A percentile compares a stretch with the other conserved stretches of the same genome.
Evolutionary conservation across 139 green algal genomes (phyloP).

Genomic region (Ettlia oleoabundans): DNA sequence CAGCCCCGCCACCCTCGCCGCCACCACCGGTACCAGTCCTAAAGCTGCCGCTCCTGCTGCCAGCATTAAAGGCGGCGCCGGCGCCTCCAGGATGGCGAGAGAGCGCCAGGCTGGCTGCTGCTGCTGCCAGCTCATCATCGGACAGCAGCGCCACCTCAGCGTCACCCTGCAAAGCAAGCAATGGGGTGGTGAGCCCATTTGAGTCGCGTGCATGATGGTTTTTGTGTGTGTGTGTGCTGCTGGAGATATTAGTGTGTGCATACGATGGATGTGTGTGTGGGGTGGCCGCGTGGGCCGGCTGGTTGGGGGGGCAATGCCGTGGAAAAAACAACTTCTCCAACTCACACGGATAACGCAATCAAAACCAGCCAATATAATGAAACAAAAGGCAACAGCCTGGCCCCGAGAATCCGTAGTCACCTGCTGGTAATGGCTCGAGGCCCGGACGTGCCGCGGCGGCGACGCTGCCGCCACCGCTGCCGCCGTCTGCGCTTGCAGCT

Average conservation of each 20-base stretch:
- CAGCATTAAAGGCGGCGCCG: not conserved
- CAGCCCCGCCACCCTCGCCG: not conserved
- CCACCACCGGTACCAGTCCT: not conserved
- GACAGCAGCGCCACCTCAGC: conserved; percentile 28
- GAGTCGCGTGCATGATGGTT: too few species aligned
- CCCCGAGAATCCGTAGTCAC: too few species aligned
- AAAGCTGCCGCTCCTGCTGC: too few species aligned
- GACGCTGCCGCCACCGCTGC: not conserved
- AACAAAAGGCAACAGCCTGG: too few species aligned
- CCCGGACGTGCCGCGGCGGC: not conserved
- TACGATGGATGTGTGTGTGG: too few species aligned
- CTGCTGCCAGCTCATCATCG: conserved; percentile 9
- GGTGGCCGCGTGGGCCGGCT: too few species aligned
- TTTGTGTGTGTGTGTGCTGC: too few species aligned
- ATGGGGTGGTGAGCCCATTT: too few species aligned
- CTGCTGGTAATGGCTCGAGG: not conserved
- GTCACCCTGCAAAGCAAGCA: not conserved
- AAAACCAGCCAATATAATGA: too few species aligned
- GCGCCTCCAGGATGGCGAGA: not conserved
- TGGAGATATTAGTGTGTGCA: too few species aligned
- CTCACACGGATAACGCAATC: too few species aligned
- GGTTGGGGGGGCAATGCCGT: not conserved
- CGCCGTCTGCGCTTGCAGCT: not conserved
- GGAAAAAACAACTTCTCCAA: too few species aligned
- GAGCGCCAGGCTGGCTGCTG: conserved; percentile 10